Evolutionary conservation across 495 filamentous ascomycete genomes (phyloP), one percentile per base, ranked within the genome.

Genomic region (Sabuloglossum arenarium): DNA sequence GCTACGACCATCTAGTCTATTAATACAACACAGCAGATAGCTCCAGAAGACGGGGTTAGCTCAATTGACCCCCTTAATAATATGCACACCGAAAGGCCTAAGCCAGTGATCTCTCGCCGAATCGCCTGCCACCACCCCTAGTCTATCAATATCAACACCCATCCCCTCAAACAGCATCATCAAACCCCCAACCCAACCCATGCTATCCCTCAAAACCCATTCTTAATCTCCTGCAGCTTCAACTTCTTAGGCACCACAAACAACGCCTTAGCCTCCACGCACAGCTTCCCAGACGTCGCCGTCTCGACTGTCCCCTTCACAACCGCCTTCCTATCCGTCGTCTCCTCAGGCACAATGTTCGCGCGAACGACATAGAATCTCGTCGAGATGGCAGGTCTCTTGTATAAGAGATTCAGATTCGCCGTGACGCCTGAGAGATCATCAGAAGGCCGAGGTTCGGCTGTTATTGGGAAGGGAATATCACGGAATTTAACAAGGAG

Each of bases 281-380:
- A 75, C 19, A 79, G n/a, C 39, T 16, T 12, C 24, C 54, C 12
- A 59, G 72, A 11, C 34, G n/a, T n/a, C 6, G 34, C 6, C 34
- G 34, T 9, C 3, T 10, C 14, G 34, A 39, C 14, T 5, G 34
- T 9, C 6, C 34, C 34, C 3, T 39, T 5, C 34, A 39, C 34
- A 16, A 10, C 6, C 6, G 34, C 34, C 14, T 39, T 39, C 34
- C 34, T 5, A 3, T 39, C 34, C 3, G 34, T 10, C 3, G 34
- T 3, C 14, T 3, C 34, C 3, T 39, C 34, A 12, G 3, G 34
- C 14, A 39, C 34, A 10, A 39, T 3, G 6, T 39, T 54, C n/a
- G 77, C 70, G 50, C 80, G 71, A 24, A 88, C 64, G 46, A 84
- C 69, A 62, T 86, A 87, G 61, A 82, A 86, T 19, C 71, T 64